Evolutionary conservation across 768 basidiomycete genomes (phyloP).

Genomic region (Clavulina sp.): DNA sequence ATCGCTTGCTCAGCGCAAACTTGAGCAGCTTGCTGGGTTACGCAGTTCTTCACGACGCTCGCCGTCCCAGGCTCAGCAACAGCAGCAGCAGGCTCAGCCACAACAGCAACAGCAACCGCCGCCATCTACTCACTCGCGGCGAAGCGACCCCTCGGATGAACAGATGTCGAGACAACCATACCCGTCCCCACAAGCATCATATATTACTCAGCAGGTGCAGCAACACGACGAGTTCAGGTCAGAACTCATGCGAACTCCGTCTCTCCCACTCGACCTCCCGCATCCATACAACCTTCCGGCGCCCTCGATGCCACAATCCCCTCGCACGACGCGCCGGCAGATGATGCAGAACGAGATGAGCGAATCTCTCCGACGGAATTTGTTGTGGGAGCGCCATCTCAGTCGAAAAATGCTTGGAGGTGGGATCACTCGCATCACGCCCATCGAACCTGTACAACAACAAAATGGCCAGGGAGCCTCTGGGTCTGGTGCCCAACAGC

Average conservation of each 20-base stretch:
- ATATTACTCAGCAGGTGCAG: background rate
- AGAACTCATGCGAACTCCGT: constrained; percentile 8
- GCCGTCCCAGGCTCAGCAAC: constrained; percentile 17
- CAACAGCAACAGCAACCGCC: background rate
- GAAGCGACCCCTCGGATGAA: no score
- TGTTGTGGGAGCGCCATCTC: constrained; percentile 46
- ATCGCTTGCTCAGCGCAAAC: constrained; percentile 13
- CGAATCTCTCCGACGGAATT: constrained; percentile 62
- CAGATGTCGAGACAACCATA: background rate
- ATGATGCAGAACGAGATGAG: constrained; percentile 78
- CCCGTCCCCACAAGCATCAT: background rate
- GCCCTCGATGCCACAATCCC: constrained; percentile 50
- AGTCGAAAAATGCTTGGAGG: constrained; percentile 10
- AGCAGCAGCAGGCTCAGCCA: background rate
- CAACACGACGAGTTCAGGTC: background rate
- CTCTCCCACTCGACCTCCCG: constrained; percentile 11
- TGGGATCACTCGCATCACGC: background rate
- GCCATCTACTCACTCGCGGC: no score
- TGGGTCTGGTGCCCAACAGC: background rate
- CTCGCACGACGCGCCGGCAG: constrained; percentile 64
- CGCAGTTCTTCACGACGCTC: no score
- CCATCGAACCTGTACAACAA: background rate
- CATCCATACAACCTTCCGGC: constrained; percentile 60
- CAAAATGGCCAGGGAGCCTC: no score
- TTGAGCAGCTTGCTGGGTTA: constrained; percentile 11